Conservation (phyloP, 176 grass and related monocot species). For the Alopecurus myosuroides region DNA sequence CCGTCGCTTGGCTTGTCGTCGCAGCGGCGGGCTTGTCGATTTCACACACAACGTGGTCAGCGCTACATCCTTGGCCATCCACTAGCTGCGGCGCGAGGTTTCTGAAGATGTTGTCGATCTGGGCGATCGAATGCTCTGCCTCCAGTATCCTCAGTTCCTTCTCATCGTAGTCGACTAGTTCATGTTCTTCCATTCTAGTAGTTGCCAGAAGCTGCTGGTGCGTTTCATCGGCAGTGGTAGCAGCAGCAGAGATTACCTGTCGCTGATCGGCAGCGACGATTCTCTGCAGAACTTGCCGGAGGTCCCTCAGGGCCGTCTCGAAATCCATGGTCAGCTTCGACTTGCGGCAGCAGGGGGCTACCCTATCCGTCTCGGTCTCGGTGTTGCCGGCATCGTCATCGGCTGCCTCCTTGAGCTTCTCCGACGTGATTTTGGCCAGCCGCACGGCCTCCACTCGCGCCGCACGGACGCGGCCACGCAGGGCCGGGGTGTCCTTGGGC, state of each 20-base stretch:
- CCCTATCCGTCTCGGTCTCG: neutral
- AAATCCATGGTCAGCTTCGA: constrained; percentile 55
- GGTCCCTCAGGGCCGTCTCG: constrained; percentile 44
- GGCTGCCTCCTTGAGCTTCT: constrained; percentile 17
- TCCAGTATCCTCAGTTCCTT: constrained; percentile 58
- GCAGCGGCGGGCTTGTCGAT: constrained; percentile 18
- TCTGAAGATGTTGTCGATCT: constrained; percentile 60
- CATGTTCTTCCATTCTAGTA: constrained; percentile 32
- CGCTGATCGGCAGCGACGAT: constrained; percentile 35
- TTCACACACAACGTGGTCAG: constrained; percentile 40
- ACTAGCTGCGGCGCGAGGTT: constrained; percentile 36
- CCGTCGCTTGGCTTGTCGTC: constrained; percentile 27
- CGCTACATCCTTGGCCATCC: constrained; percentile 29
- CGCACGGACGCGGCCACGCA: constrained; percentile 46
- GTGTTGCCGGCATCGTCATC: constrained; percentile 14
- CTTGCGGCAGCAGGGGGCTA: constrained; percentile 27
- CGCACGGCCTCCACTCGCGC: constrained; percentile 37
- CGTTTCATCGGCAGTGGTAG: neutral
- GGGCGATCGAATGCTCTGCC: constrained; percentile 44
- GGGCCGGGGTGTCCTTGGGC: constrained; percentile 38
- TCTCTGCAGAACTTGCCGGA: constrained; percentile 38
- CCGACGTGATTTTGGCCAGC: constrained; percentile 49
- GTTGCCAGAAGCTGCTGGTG: constrained; percentile 24
- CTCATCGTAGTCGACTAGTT: constrained; percentile 43
- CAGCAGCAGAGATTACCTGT: neutral